Percentiles rank a stretch among this genome's conserved stretches.
These are phyloP conservation scores for Dictyostelium firmibasis DNA, from an alignment of 78 protist genomes.

Conservation along the genomic window DNA sequence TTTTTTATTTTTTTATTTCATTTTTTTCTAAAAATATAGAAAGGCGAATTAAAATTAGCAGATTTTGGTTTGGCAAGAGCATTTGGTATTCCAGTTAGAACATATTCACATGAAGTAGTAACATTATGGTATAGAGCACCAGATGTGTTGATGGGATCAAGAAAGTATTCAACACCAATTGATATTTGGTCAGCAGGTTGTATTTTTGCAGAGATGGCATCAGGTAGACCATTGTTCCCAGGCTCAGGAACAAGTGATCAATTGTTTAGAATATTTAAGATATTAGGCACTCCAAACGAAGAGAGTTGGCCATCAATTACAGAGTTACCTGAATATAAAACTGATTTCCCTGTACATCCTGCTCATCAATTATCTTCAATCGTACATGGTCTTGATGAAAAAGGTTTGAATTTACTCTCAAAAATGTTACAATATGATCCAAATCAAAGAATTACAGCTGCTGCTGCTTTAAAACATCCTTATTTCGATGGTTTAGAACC, in stretches of 20 bases:
- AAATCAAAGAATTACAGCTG: constrained; percentile 91
- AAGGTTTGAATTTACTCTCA: constrained; percentile 77
- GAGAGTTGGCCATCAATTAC: constrained; percentile 92
- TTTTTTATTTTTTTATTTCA: too few species aligned
- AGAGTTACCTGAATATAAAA: constrained; percentile 94
- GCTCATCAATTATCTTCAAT: constrained; percentile 43
- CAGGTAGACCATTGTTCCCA: constrained; percentile 97
- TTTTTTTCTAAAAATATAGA: background rate
- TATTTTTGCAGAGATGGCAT: constrained; percentile 98
- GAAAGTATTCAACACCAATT: constrained; percentile 96
- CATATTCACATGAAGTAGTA: constrained; percentile 99
- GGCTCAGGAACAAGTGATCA: constrained; percentile 96
- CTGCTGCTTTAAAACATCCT: constrained; percentile 94
- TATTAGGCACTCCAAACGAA: constrained; percentile 96
- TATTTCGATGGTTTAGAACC: constrained; percentile 89
- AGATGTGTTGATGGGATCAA: constrained; percentile 98
- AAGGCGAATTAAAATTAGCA: constrained; percentile 97
- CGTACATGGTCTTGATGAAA: constrained; percentile 69
- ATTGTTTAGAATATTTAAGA: constrained; percentile 94
- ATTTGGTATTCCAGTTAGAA: constrained; percentile 99
- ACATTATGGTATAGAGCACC: constrained; percentile 99
- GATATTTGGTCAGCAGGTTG: constrained; percentile 99
- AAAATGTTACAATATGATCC: constrained; percentile 95
- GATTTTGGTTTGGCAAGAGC: constrained; percentile 99
- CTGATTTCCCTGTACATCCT: constrained; percentile 38